phyloP scores from a whole-genome alignment of 768 basidiomycete species.

The Phaeolepiota aurea region DNA sequence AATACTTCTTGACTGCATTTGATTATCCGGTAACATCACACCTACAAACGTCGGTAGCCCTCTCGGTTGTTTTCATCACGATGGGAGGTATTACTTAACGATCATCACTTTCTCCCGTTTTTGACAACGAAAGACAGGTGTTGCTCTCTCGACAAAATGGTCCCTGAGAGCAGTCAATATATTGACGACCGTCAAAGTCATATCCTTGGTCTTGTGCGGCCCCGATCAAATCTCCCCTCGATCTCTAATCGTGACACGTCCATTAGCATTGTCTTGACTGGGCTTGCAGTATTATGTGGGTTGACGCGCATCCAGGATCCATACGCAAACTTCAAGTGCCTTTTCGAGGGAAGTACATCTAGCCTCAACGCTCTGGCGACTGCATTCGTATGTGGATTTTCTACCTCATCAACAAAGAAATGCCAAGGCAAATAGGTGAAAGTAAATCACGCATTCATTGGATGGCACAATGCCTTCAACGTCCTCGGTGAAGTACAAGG shows the following conservation, averaged over 20 bases:
- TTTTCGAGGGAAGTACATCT: conserved; percentile 43
- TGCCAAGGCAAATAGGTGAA: conserved; percentile 14
- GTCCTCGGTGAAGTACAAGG: conserved; percentile 33
- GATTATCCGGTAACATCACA: conserved; percentile 18
- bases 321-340: conserved; percentile 43
- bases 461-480: conserved; percentile 32
- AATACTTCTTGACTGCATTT: conserved; percentile 25
- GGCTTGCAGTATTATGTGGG: conserved; percentile 51
- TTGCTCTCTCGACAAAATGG: conserved; percentile 26
- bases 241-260: background rate
- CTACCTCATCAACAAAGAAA: background rate
- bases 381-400: conserved; percentile 16
- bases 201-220: conserved; percentile 21
- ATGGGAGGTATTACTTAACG: conserved; percentile 12
- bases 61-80: conserved; percentile 16
- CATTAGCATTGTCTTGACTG: conserved; percentile 38
- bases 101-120: background rate
- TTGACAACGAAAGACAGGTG: too few relatives aligned
- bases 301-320: conserved; percentile 45
- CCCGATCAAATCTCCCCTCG: background rate
- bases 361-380: conserved; percentile 33
- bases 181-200: conserved; percentile 19
- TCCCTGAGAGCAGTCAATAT: conserved; percentile 22
- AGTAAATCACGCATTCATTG: conserved; percentile 23
- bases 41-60: conserved; percentile 18